Evolutionary conservation across 2,329 filamentous ascomycete species (phyloP).

Genomic region (Pseudogymnoascus sp.): DNA sequence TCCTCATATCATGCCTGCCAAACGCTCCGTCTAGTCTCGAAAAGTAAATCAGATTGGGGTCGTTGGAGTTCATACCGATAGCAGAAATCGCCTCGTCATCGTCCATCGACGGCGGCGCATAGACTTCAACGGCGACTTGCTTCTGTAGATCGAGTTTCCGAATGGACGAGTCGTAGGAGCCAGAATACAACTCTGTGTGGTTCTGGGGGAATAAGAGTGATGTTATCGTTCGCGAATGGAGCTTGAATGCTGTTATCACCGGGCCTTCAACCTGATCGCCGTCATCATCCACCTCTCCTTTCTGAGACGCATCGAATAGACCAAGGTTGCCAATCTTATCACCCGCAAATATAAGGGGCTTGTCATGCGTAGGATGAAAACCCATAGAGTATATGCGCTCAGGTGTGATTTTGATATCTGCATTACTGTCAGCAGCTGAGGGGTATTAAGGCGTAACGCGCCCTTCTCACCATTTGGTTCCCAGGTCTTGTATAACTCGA

Average conservation of each 20-base stretch:
- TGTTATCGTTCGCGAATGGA: conserved; percentile 80
- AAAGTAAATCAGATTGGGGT: conserved; percentile 73
- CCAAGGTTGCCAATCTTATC: conserved; percentile 90
- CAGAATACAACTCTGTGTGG: conserved; percentile 67
- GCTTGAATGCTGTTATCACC: conserved; percentile 80
- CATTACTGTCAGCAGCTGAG: background rate
- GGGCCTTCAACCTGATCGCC: conserved; percentile 62
- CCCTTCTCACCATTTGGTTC: conserved; percentile 59
- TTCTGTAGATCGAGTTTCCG: conserved; percentile 77
- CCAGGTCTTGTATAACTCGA: conserved; percentile 78
- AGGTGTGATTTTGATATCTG: conserved; percentile 84
- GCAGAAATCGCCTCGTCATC: conserved; percentile 76
- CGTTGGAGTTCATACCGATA: conserved; percentile 64
- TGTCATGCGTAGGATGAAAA: conserved; percentile 80
- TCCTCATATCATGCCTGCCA: conserved; percentile 71
- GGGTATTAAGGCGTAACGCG: no score
- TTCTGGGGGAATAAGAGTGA: conserved; percentile 72
- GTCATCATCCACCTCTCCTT: conserved; percentile 49
- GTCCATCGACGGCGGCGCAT: conserved; percentile 59
- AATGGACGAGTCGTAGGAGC: conserved; percentile 90
- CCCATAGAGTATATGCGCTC: conserved; percentile 80
- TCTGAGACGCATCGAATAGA: conserved; percentile 80
- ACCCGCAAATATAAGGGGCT: conserved; percentile 83
- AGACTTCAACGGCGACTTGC: conserved; percentile 71
- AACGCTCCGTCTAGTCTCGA: conserved; percentile 77